phyloP scores from a whole-genome alignment of 768 basidiomycete genomes.

The Mrakia blollopis region DNA sequence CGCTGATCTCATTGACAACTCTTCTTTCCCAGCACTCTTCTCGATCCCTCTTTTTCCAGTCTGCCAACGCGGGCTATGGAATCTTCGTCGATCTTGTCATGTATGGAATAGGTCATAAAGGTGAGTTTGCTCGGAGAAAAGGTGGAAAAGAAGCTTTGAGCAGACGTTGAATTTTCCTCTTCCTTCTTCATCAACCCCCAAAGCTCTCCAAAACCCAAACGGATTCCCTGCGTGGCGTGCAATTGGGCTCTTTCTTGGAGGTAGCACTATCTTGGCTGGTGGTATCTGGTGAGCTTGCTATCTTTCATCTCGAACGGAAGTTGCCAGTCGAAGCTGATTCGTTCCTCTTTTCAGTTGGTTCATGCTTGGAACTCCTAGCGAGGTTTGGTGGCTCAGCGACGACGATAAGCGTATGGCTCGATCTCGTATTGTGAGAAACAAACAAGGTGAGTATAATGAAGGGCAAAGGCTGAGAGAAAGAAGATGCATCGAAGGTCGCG shows the following conservation, averaged over 20 bases:
- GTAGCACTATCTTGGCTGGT: conserved; percentile 33
- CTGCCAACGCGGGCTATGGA: conserved; percentile 25
- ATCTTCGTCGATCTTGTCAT: conserved; percentile 2
- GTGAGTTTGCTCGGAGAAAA: too few species aligned
- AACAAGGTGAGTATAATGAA: too few species aligned
- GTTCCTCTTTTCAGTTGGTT: too few species aligned
- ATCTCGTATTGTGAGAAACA: too few species aligned
- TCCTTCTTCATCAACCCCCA: too few species aligned
- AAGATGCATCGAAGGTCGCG: too few species aligned
- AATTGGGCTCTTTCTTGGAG: conserved; percentile 36
- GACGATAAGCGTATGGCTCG: conserved; percentile 36
- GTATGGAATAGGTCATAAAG: conserved; percentile 22
- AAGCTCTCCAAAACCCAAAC: neutral
- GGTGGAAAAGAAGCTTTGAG: too few species aligned
- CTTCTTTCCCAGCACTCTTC: conserved; percentile 18
- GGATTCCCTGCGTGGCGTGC: conserved; percentile 21
- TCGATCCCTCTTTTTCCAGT: conserved; percentile 25
- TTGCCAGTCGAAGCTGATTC: neutral
- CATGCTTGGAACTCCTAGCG: conserved; percentile 36
- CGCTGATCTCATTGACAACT: too few species aligned
- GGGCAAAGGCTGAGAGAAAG: too few species aligned
- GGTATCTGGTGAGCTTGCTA: conserved; percentile 19
- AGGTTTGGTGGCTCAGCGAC: conserved; percentile 37
- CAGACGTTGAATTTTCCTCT: too few species aligned
- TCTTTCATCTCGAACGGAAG: too few species aligned